Percentiles rank a stretch among this genome's conserved stretches.
Evolutionary conservation across 257 asterid genomes (phyloP).

Genomic region (Knoxia roxburghii): DNA sequence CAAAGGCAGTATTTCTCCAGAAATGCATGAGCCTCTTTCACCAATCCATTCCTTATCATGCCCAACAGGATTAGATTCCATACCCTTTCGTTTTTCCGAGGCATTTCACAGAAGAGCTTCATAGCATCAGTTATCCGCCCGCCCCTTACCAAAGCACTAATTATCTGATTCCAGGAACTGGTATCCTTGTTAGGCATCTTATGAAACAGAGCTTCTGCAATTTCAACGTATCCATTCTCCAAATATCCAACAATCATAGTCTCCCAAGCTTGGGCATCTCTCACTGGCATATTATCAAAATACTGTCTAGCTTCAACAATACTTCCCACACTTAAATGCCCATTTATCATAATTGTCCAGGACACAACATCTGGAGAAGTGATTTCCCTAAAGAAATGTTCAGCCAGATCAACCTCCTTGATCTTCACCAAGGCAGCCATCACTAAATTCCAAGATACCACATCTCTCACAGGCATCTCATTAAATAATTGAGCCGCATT

Average conservation of each 20-base stretch:
- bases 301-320: conserved; percentile 42
- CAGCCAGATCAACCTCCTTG: conserved; percentile 36
- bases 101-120: conserved; percentile 45
- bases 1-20: conserved; percentile 38
- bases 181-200: conserved; percentile 54
- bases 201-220: conserved; percentile 55
- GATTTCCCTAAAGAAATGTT: conserved; percentile 40
- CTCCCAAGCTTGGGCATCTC: conserved; percentile 58
- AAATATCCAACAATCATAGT: conserved; percentile 45
- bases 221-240: conserved; percentile 26
- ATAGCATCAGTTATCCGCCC: conserved; percentile 40
- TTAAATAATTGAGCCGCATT: conserved; percentile 37
- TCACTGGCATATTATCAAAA: conserved; percentile 50
- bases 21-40: conserved; percentile 49
- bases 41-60: conserved; percentile 32
- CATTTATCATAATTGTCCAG: conserved; percentile 64
- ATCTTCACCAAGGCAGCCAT: conserved; percentile 47
- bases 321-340: conserved; percentile 34
- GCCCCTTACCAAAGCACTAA: conserved; percentile 33
- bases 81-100: conserved; percentile 31
- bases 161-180: conserved; percentile 46
- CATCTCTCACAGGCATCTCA: conserved; percentile 41
- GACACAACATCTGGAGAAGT: conserved; percentile 40
- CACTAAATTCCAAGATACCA: conserved; percentile 62
- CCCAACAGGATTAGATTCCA: conserved; percentile 50